Percentiles rank a stretch among this genome's conserved stretches.
These are phyloP conservation scores for Scalesia atractyloides DNA, from an alignment of 129 eudicot genomes.

Conservation along the genomic window DNA sequence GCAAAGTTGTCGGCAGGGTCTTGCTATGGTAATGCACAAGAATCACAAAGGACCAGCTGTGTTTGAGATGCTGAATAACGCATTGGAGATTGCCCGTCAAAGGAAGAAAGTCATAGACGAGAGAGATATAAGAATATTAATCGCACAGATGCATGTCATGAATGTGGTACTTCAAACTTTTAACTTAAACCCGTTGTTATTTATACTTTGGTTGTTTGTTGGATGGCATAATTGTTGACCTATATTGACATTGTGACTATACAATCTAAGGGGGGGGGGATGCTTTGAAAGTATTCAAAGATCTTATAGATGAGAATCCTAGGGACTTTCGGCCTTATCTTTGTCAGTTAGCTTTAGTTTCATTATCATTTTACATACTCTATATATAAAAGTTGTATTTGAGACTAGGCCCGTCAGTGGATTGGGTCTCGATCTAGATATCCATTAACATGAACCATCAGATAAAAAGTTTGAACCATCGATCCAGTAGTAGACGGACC, in stretches of 20 bases:
- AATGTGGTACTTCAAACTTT: conserved; percentile 47
- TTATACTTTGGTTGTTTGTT: conserved; percentile 7
- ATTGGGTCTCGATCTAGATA: too few species aligned
- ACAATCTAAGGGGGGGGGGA: conserved; percentile 77
- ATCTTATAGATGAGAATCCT: conserved; percentile 74
- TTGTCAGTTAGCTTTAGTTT: conserved; percentile 56
- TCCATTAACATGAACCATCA: too few species aligned
- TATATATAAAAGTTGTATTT: not conserved
- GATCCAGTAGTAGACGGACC: too few species aligned
- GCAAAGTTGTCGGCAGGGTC: conserved; percentile 49
- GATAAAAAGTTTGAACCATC: too few species aligned
- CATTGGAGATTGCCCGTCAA: conserved; percentile 62
- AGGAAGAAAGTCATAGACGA: conserved; percentile 70
- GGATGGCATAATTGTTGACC: not conserved
- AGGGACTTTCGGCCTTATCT: conserved; percentile 93
- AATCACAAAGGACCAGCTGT: conserved; percentile 87
- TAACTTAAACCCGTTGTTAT: not conserved
- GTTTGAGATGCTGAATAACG: conserved; percentile 79
- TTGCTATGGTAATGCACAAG: conserved; percentile 98
- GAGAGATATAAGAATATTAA: conserved; percentile 75
- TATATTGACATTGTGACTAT: not conserved
- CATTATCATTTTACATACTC: not conserved
- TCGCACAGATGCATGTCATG: conserved; percentile 86
- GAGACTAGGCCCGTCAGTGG: not conserved
- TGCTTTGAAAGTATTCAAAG: too few species aligned